Evolutionary conservation across 2,329 filamentous ascomycete species (phyloP), one percentile per base, ranked within the genome.

Genomic region (Tolypocladium tropicale): DNA sequence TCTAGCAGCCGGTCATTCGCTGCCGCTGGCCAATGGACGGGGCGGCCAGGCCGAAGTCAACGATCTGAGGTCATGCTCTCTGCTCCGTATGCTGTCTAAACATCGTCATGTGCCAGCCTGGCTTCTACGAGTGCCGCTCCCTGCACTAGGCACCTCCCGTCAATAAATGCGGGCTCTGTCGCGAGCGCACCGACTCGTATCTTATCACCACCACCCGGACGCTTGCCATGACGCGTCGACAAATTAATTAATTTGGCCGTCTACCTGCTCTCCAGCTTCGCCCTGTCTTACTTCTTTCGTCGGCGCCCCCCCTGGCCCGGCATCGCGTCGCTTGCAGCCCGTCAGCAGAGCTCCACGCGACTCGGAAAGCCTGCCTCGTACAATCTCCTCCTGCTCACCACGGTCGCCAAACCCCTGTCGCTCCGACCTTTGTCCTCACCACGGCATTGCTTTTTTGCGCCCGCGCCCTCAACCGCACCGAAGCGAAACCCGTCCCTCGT

Each of bases 171-270:
- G n/a, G 46, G 14, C 28, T 32, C 18, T 21, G 46, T n/a, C 21
- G 46, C 28, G 28, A 49, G n/a, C 9, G 18, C 46, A 21, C 46
- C 25, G n/a, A n/a, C n/a, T n/a, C n/a, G n/a, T 32, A 21, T 49
- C 28, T 49, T 32, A 49, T n/a, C 46, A 32, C 46, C 46, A 25
- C 25, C 28, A 49, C 18, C 46, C 28, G 32, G 25, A 16, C 46
- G n/a, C 50, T 21, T 37, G 33, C n/a, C 34, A 53, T n/a, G n/a
- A 39, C 51, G 51, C 51, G 36, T 32, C 51, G 51, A 53, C n/a
- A 52, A 41, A 41, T 53, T 53, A 41, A n/a, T 37, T 53, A 53
- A 53, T 53, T 53, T 53, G 41, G 34, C 36, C 51, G 51, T 53
- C 51, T 30, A 39, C 23, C 51, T 41, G 14, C 51, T 53, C 23